Evolutionary conservation across 2,329 filamentous ascomycete genomes (phyloP), one percentile per base, ranked within the genome.

Genomic region (Aspergillus ochraceus): DNA sequence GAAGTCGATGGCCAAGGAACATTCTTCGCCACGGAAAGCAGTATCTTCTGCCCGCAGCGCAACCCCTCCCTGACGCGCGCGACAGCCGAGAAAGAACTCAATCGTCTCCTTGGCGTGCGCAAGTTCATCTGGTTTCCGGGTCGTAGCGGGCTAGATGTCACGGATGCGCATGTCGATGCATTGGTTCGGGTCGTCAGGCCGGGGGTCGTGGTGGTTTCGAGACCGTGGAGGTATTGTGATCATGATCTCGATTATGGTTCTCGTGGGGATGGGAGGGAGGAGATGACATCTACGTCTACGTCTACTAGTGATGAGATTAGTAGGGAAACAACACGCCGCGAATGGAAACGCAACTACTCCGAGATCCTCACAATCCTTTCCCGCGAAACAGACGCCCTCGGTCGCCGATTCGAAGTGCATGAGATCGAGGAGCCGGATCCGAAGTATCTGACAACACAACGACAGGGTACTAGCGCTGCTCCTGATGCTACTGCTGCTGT

Each of bases 1-100:
- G 73, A 72, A 47, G 60, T 72, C 29, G 73, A 76, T 12, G 73
- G 73, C 0, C 67, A 75, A 24, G 73, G 73, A n/a, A 74, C 72
- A 2, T 67, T 75, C 4, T 64, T 75, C 42, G 73, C 64, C 9
- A 69, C 69, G 17, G 72, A 73, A 57, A 75, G 72, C 56, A 72
- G 68, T 29, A 72, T 76, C 51, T 42, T 71, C 6, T 71, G 70
- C 14, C 57, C 68, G 19, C 67, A 70, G 30, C 66, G 73, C 10
- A 76, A 75, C 50, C 62, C 63, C 0, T 70, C 69, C 1, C 19
- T 72, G 2, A 61, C 61, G 1, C 67, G 64, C 3, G 49, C 19
- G 0, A 60, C 68, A 2, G 65, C 72, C 10, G 73, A 75, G 54
- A 45, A 49, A 0, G 70, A 74, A 30, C 58, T 75, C 9, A 26